These are phyloP conservation scores for Pigoraptor vietnamica DNA, from an alignment of 78 protist genomes.

Conservation along the genomic window DNA sequence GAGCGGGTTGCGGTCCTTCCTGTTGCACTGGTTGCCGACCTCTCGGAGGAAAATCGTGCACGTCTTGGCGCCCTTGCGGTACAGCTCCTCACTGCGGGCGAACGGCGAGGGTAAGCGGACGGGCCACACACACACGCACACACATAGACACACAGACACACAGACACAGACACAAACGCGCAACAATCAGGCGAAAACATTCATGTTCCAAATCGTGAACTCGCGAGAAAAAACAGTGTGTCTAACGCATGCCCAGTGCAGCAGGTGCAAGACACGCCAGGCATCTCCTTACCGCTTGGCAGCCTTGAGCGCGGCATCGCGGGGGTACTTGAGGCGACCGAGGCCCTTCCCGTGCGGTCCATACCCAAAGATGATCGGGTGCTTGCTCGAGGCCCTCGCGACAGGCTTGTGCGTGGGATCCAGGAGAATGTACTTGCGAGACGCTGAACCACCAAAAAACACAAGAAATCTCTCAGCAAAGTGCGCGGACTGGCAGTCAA, in stretches of 20 bases:
- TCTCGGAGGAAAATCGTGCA: background rate
- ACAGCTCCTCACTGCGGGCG: background rate
- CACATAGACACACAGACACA: background rate
- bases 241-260: no score
- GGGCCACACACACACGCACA: background rate
- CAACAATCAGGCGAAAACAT: background rate
- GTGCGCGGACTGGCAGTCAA: no score
- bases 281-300: background rate
- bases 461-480: background rate
- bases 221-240: no score
- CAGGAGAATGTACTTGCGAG: background rate
- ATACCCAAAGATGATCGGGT: background rate
- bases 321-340: background rate
- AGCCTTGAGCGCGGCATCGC: background rate
- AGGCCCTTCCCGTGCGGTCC: background rate
- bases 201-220: background rate
- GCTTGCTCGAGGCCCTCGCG: background rate
- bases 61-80: background rate
- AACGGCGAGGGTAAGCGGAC: background rate
- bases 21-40: slow-evolving; percentile 1
- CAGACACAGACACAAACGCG: background rate
- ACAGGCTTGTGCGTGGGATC: background rate
- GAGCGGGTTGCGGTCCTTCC: background rate
- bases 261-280: background rate
- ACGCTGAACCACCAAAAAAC: background rate